Conservation (phyloP, 441 rosid genomes). For the Pelargonium fulgidum region DNA sequence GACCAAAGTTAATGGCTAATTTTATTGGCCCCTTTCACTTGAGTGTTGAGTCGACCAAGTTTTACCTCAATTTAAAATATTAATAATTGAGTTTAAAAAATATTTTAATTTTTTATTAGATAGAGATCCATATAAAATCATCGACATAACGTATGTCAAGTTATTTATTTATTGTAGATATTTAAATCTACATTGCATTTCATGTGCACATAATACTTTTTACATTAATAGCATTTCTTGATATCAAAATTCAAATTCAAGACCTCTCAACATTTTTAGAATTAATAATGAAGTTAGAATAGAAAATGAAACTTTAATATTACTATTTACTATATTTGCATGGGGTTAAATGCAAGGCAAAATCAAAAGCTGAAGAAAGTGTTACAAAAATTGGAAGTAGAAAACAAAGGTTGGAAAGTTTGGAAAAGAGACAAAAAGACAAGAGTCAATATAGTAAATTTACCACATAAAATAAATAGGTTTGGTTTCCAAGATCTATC, state of each 20-base stretch:
- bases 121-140: no score
- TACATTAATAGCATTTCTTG: not conserved
- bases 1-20: no score
- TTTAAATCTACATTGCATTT: no score
- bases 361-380: not conserved
- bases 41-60: no score
- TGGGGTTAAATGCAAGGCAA: not conserved
- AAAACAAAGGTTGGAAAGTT: not conserved
- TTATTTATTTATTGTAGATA: no score
- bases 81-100: no score
- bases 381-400: not conserved
- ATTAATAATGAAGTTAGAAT: not conserved
- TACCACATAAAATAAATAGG: slow-evolving; percentile 11
- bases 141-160: no score
- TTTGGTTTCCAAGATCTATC: slow-evolving; percentile 23
- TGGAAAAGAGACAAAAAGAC: slow-evolving; percentile 1
- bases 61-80: no score
- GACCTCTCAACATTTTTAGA: not conserved
- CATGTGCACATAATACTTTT: no score
- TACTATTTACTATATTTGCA: not conserved
- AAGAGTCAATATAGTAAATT: slow-evolving; percentile 2
- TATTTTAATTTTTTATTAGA: no score
- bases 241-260: slow-evolving; percentile 1
- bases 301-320: not conserved
- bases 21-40: no score